Evolutionary conservation across 352 stramenopile genomes (phyloP).

Genomic region (Thalassiosira ordinaria): DNA sequence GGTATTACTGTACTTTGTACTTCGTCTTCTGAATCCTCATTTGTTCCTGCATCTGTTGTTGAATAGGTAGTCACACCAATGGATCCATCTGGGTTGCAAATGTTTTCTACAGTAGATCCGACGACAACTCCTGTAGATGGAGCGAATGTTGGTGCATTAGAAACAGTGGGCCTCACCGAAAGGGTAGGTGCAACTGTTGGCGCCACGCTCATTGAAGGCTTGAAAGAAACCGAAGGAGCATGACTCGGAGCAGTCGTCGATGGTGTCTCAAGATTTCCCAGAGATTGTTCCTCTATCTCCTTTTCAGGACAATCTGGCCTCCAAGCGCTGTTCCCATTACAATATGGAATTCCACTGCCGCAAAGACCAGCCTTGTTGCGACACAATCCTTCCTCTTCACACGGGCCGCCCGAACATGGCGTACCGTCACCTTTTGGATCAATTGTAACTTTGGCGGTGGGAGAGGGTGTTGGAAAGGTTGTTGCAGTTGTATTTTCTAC

Average conservation of each 20-base stretch:
- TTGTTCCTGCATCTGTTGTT: background rate
- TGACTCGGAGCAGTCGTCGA: background rate
- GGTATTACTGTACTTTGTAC: slow-evolving; percentile 15
- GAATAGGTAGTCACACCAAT: slow-evolving; percentile 26
- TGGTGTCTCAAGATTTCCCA: background rate
- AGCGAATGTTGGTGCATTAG: slow-evolving; percentile 12
- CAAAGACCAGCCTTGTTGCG: slow-evolving; percentile 54
- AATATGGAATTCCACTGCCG: slow-evolving; percentile 47
- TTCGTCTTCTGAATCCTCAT: background rate
- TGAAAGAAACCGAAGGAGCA: background rate
- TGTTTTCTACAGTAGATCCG: background rate
- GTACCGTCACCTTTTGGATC: slow-evolving; percentile 55
- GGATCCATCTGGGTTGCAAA: slow-evolving; percentile 53
- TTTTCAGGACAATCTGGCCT: slow-evolving; percentile 12
- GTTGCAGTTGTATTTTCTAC: too few relatives aligned
- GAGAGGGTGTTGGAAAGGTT: background rate
- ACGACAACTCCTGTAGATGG: background rate
- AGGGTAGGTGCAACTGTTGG: slow-evolving; percentile 2
- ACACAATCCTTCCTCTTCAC: slow-evolving; percentile 44
- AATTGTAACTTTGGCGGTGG: slow-evolving; percentile 15
- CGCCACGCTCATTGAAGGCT: background rate
- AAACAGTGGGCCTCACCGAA: slow-evolving; percentile 6
- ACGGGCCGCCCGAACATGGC: slow-evolving; percentile 36
- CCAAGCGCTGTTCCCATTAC: slow-evolving; percentile 55
- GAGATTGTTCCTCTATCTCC: background rate